Evolutionary conservation across 169 alveolate species (phyloP), one percentile per base, ranked within the genome.

Genomic region (Plasmodium vivax): DNA sequence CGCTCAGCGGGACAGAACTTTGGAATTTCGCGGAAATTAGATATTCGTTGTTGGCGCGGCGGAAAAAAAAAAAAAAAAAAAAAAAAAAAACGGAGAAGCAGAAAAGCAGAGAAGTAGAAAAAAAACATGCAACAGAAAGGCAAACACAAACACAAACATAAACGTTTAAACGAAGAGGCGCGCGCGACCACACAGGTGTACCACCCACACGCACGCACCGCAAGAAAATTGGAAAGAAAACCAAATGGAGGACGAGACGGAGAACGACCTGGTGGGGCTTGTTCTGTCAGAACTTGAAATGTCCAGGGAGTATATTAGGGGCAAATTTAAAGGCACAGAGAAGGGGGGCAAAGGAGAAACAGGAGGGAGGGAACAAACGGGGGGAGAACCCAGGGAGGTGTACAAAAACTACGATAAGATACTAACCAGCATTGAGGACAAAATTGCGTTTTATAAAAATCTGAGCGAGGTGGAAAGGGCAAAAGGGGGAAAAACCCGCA

Each of bases 211-310:
- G 62, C 19, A 51, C 2, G 23, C 23, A 23, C 14, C 47, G 19
- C 27, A 75, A 73, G 16, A 30, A 19, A 34, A 12, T 14, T 32
- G 23, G 10, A 83, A 58, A 14, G 9, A 27, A 82, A 36, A 34
- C 30, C 58, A 56, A 75, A 88, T 80, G 94, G 56, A 88, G 19
- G 73, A 56, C 54, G 30, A 58, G 51, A 23, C 27, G 34, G 71
- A 19, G 16, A 51, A 47, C 7, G 36, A 58, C 47, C 74, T 88
- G 32, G 47, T 88, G 16, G 74, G 41, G 23, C 74, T 23, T 10
- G 51, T 47, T 30, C 45, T 88, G 47, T 56, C 75, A 3, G 94
- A 88, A 68, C 94, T 88, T 36, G 83, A 88, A 80, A 62, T 23
- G 45, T 79, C 94, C 34, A 77, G 36, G 82, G 27, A 27, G 10